Conservation (phyloP, 495 filamentous ascomycete species). For the Aspergillus affinis region DNA sequence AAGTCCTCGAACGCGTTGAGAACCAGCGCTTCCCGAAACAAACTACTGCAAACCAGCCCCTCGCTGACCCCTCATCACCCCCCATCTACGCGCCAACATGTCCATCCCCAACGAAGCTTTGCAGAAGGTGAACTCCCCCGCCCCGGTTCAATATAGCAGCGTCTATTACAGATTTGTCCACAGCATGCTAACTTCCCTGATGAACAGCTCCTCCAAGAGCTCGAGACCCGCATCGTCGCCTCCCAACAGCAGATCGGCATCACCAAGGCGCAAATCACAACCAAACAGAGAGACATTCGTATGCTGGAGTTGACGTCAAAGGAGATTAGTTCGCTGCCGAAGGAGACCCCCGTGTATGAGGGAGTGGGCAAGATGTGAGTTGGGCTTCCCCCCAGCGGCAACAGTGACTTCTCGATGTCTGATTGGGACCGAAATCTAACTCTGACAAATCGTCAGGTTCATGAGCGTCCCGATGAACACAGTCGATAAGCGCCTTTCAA, state of each 20-base stretch:
- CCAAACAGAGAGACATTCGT: constrained; percentile 85
- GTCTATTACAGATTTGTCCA: neutral
- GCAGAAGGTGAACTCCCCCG: constrained; percentile 67
- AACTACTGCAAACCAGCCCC: neutral
- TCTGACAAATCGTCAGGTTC: constrained; percentile 61
- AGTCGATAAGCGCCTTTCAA: constrained; percentile 72
- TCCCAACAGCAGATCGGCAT: constrained; percentile 91
- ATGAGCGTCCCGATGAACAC: constrained; percentile 69
- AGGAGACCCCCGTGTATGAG: constrained; percentile 82
- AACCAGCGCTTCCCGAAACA: constrained; percentile 1
- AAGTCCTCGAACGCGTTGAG: neutral
- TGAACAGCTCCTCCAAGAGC: constrained; percentile 82
- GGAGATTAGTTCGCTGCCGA: constrained; percentile 76
- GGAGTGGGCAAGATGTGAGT: constrained; percentile 95
- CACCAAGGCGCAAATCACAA: constrained; percentile 79
- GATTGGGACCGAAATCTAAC: neutral
- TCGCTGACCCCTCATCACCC: constrained; percentile 5
- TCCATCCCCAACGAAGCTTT: constrained; percentile 95
- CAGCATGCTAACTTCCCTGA: constrained; percentile 14
- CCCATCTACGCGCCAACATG: constrained; percentile 54
- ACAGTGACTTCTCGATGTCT: neutral
- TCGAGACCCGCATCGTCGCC: constrained; percentile 81
- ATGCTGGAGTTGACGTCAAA: constrained; percentile 84
- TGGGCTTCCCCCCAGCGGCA: neutral
- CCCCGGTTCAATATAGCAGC: neutral